These are phyloP conservation scores for Sporothrix schenckii DNA, from an alignment of 2,329 filamentous ascomycete genomes.

Conservation along the genomic window DNA sequence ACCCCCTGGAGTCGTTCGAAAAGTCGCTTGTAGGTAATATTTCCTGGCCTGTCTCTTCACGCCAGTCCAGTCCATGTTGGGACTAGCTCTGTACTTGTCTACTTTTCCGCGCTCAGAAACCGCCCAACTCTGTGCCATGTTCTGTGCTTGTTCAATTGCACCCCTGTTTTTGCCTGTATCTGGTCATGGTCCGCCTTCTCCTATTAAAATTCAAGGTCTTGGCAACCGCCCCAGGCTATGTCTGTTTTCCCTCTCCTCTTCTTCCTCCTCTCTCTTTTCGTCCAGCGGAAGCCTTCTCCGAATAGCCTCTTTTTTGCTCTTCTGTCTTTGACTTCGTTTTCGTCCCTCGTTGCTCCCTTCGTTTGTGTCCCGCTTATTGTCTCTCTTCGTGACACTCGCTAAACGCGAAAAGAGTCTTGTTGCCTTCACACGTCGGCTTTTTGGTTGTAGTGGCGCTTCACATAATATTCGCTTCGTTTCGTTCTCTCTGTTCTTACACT, in stretches of 20 bases:
- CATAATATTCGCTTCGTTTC: neutral
- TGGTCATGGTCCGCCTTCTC: neutral
- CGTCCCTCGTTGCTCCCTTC: conserved; percentile 20
- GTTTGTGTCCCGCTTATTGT: neutral
- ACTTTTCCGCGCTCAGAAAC: neutral
- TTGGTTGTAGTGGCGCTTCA: conserved; percentile 14
- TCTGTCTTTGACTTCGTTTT: conserved; percentile 18
- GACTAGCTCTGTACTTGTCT: conserved; percentile 8
- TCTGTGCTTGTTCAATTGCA: conserved; percentile 4
- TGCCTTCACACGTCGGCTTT: neutral
- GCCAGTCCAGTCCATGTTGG: conserved; percentile 17
- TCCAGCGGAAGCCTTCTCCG: conserved; percentile 19
- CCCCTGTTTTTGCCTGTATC: conserved; percentile 9
- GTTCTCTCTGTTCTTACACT: neutral
- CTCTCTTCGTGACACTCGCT: conserved; percentile 29
- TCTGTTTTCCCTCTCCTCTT: neutral
- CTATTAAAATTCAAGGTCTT: conserved; percentile 20
- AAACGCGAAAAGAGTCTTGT: conserved; percentile 21
- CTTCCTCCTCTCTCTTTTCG: conserved; percentile 17
- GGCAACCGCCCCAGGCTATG: conserved; percentile 21
- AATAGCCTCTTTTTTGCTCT: conserved; percentile 13
- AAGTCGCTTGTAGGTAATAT: neutral
- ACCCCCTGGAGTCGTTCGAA: neutral
- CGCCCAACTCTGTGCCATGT: conserved; percentile 15
- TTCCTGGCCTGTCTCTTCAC: conserved; percentile 2